phyloP scores from a whole-genome alignment of 352 stramenopile species.

The Phytophthora idaei region DNA sequence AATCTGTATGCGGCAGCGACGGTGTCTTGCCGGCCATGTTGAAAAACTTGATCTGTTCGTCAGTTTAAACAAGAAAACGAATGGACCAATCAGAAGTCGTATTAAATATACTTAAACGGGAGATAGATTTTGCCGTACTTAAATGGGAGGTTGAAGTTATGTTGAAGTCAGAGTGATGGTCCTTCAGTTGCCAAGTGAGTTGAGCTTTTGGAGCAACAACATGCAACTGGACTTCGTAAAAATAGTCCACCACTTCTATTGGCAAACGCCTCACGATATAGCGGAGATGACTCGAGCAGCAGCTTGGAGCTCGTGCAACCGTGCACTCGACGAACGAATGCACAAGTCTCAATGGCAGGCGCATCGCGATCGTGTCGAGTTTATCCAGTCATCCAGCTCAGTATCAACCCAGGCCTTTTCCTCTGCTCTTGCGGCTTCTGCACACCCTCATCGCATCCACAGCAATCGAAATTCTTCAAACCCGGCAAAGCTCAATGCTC shows the following conservation, averaged over 20 bases:
- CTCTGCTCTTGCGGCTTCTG: constrained; percentile 28
- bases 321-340: constrained; percentile 50
- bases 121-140: background rate
- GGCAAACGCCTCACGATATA: background rate
- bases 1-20: constrained; percentile 38
- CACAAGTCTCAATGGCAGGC: constrained; percentile 41
- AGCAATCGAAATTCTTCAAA: constrained; percentile 9
- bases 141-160: background rate
- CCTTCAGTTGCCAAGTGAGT: no score
- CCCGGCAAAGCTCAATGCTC: constrained; percentile 26
- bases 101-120: background rate
- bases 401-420: constrained; percentile 33
- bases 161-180: background rate
- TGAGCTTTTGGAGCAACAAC: no score
- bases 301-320: constrained; percentile 54
- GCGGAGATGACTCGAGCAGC: constrained; percentile 29
- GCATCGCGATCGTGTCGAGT: constrained; percentile 55
- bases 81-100: background rate
- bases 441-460: constrained; percentile 36
- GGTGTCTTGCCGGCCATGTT: constrained; percentile 13
- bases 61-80: background rate
- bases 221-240: background rate
- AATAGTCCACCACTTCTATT: constrained; percentile 7
- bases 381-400: constrained; percentile 42
- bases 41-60: background rate